Base-by-base conservation (phyloP, 257 asterid genomes). In the Rehmannia glutinosa region DNA sequence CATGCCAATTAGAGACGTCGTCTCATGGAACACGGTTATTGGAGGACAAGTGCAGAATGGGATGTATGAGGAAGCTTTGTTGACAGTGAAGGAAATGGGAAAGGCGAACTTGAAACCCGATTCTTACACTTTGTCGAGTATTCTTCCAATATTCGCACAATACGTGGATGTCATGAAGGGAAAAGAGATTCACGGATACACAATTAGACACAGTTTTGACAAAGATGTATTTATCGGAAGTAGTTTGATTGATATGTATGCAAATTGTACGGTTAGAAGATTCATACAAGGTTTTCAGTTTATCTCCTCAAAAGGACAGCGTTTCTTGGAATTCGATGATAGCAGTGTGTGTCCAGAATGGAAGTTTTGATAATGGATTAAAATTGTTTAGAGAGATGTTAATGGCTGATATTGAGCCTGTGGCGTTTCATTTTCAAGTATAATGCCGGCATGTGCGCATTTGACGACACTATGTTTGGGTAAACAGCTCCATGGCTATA, bases 191-290 rank as follows among this genome's bases (percentile, higher is more conserved):
- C 99, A 93, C 69, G 91, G 96, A 20, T 93, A 83, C 72, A 79
- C 87, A 12, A 70, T 82, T 43, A 73, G 97, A 52, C 92, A 86
- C 45, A 81, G 86, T 47, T 80, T 79, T 56, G 95, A 82, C 56
- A 76, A 64, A 49, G 96, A 93, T 66, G 76, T 81, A 20, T 93
- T 77, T 63, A 73, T 90, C 3, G 86, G 81, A 23, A 93, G 99
- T 60, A 84, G 96, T 73, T 90, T 93, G 90, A 85, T 86, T 30
- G 99, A 90, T 73, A 86, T 93, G 96, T 93, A 93, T 19, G 95
- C 95, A 38, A 93, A 82, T 69, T 90, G 96, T 66, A 51, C 85
- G 65, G 12, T 73, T 84, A 46, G 96, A 81, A 58, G 96, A 93
- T 78, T 83, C 96, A 9, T 75, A 49, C 74, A 77, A 64, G 73